Conservation (phyloP, 257 asterid species). For the Ballota nigra region DNA sequence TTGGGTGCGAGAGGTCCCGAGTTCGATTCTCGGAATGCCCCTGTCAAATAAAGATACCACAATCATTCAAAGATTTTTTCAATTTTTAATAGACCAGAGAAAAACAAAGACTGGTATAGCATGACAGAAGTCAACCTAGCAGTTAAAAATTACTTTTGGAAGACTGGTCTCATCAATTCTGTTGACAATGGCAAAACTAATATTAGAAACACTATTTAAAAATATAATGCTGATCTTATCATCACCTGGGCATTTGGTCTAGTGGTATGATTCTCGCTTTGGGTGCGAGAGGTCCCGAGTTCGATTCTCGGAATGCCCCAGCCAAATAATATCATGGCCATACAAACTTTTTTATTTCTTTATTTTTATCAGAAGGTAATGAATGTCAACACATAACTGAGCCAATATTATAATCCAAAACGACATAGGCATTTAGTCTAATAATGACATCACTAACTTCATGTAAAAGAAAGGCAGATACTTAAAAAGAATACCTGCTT, state of each 20-base stretch:
- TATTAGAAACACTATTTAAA: no score
- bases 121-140: neutral
- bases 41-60: neutral
- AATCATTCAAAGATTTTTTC: no score
- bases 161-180: no score
- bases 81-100: neutral
- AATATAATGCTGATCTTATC: no score
- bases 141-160: no score
- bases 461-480: neutral
- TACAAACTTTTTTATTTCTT: neutral
- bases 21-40: constrained; percentile 57
- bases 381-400: neutral
- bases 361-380: neutral
- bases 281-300: constrained; percentile 92
- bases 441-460: neutral
- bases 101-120: neutral
- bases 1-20: constrained; percentile 86
- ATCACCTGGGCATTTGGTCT: constrained; percentile 45
- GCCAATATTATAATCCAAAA: neutral
- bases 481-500: neutral
- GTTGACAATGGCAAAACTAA: no score
- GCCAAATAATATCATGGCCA: neutral
- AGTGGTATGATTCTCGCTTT: constrained; percentile 93
- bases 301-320: constrained; percentile 63
- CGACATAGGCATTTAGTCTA: no score